Base-by-base conservation (phyloP, 1,284 basidiomycete genomes). In the Volvariella volvacea region DNA sequence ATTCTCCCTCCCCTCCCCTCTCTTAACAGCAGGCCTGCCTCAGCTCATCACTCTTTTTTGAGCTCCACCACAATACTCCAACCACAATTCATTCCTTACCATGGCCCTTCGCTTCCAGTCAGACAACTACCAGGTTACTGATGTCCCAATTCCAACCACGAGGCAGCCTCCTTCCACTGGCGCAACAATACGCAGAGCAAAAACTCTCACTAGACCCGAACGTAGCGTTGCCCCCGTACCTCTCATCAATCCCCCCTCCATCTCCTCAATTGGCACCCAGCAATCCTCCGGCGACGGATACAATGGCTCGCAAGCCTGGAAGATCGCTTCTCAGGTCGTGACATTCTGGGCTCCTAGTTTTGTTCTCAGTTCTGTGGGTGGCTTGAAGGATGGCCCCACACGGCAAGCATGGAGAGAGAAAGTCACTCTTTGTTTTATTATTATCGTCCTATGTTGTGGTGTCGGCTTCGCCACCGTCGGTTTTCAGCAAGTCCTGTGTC, bases 381-480 rank as follows among this genome's bases (percentile, higher is more conserved):
- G 92, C 40, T 75, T 98, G 62, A 84, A 79, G 57, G 90, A 93
- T 61, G 76, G 77, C 59, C 70, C 78, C 43, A 72, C 81, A 48
- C 74, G 82, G 52, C 91, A 97, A 66, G 96, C 96, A 1, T 99
- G 96, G 96, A 79, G 96, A 55, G 96, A 99, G 67, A 99, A 99
- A 72, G 82, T 97, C 48, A 82, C 93, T 4, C 76, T 99, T 6
- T 97, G 93, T 62, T 81, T 87, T 63, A 84, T 96, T 57, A 88
- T 92, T 43, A 55, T 81, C 47, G 25, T 91, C 19, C 66, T 97
- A 19, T 96, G 93, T 53, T 84, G 72, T 17, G 65, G 76, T 40
- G 80, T 98, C 43, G 95, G 90, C 7, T 99, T 98, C 64, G 76
- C 88, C 48, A 99, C 96, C 39, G 91, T 99, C 59, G 96, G 94